Percentiles rank a stretch among this genome's conserved stretches.
phyloP scores from a whole-genome alignment of 805 yeast species.

The Yamadazyma insecticola region DNA sequence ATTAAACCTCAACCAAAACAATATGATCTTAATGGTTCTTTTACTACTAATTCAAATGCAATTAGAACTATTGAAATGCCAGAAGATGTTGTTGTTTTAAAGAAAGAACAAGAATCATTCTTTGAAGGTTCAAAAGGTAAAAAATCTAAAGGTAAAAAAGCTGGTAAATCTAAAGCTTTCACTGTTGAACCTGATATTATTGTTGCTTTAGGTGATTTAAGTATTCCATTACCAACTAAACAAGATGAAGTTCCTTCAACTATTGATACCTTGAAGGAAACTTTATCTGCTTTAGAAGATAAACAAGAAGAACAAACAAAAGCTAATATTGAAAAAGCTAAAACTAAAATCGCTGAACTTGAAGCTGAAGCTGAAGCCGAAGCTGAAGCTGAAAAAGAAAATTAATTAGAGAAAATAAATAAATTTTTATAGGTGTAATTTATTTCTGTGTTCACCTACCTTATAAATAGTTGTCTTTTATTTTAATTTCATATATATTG shows the following conservation, averaged over 20 bases:
- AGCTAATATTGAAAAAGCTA: constrained; percentile 69
- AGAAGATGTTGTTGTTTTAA: constrained; percentile 57
- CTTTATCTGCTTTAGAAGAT: constrained; percentile 60
- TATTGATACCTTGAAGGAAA: constrained; percentile 62
- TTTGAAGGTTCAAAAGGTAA: constrained; percentile 45
- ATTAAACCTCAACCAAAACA: constrained; percentile 49
- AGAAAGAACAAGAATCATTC: constrained; percentile 57
- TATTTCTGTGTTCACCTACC: no score
- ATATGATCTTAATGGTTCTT: constrained; percentile 23
- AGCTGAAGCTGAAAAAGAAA: constrained; percentile 36
- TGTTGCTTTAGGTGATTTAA: constrained; percentile 69
- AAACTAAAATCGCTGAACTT: constrained; percentile 68
- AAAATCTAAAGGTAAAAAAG: constrained; percentile 44
- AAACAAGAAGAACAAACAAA: constrained; percentile 81
- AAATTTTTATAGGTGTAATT: no score
- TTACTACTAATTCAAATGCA: constrained; percentile 18
- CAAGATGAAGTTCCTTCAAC: constrained; percentile 66
- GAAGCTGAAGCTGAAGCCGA: constrained; percentile 41
- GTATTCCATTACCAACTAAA: constrained; percentile 73
- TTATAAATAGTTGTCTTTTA: no score
- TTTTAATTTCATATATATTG: no score
- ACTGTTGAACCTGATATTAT: constrained; percentile 78
- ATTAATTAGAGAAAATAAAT: no score
- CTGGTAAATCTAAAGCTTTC: constrained; percentile 52
- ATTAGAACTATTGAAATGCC: constrained; percentile 58